Evolutionary conservation across 2,329 filamentous ascomycete species (phyloP).

Genomic region (Didymella keratinophila): DNA sequence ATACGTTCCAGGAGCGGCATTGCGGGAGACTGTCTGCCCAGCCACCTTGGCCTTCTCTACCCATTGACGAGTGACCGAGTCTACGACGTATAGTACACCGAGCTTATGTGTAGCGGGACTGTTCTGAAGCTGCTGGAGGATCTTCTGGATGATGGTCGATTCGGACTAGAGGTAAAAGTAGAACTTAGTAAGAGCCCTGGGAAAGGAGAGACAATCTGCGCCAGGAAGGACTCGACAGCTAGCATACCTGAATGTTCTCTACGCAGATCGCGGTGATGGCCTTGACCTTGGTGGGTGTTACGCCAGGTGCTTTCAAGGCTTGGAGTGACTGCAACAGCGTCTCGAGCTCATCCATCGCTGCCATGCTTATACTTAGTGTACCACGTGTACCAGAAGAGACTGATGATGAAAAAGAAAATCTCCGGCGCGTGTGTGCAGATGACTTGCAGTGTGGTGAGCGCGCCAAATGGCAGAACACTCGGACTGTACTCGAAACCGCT

Average conservation of each 20-base stretch:
- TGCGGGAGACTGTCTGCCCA: slow-evolving; percentile 78
- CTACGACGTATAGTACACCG: slow-evolving; percentile 99
- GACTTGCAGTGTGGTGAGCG: slow-evolving; percentile 25
- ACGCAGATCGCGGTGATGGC: slow-evolving; percentile 88
- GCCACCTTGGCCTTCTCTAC: slow-evolving; percentile 90
- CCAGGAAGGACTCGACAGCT: slow-evolving; percentile 22
- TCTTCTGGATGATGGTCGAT: slow-evolving; percentile 92
- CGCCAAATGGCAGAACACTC: slow-evolving; percentile 35
- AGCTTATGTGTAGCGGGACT: slow-evolving; percentile 94
- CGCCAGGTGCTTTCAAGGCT: slow-evolving; percentile 87
- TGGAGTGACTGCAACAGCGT: slow-evolving; percentile 90
- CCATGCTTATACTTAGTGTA: slow-evolving; percentile 54
- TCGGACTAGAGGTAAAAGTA: slow-evolving; percentile 72
- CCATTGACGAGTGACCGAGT: slow-evolving; percentile 99
- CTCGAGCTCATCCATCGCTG: slow-evolving; percentile 90
- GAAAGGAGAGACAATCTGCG: slow-evolving; percentile 14
- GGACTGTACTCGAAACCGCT: slow-evolving; percentile 38
- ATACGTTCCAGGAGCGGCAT: slow-evolving; percentile 88
- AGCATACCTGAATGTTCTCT: slow-evolving; percentile 54
- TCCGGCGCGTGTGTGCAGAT: slow-evolving; percentile 17
- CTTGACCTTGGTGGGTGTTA: slow-evolving; percentile 90
- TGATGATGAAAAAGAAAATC: slow-evolving; percentile 29
- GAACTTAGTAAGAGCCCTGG: slow-evolving; percentile 37
- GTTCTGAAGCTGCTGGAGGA: slow-evolving; percentile 97
- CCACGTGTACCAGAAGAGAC: slow-evolving; percentile 35